phyloP scores from a whole-genome alignment of 257 asterid species.

The Fraxinus quadrangulata region DNA sequence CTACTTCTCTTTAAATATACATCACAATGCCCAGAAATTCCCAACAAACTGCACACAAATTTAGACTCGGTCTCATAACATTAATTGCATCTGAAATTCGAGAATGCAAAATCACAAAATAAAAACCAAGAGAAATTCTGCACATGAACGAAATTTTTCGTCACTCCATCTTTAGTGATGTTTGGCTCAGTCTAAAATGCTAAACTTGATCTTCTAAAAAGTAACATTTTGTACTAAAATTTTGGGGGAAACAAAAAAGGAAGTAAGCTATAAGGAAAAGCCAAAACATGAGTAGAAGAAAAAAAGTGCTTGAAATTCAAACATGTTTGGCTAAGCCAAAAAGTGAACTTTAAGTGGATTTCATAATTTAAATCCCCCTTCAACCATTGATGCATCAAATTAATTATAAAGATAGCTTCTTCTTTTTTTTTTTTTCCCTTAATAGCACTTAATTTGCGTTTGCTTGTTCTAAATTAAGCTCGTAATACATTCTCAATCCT shows the following conservation, averaged over 20 bases:
- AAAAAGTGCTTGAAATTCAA: background rate
- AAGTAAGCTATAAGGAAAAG: background rate
- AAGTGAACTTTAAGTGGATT: background rate
- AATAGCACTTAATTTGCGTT: background rate
- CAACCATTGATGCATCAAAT: background rate
- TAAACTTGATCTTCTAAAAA: background rate
- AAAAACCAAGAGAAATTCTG: background rate
- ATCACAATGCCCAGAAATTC: background rate
- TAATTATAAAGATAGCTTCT: background rate
- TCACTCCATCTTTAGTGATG: background rate
- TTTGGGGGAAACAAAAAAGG: background rate
- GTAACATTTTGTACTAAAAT: background rate
- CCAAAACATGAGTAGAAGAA: background rate
- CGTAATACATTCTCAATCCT: background rate
- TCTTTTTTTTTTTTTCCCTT: background rate
- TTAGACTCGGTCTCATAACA: background rate
- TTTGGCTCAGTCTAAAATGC: background rate
- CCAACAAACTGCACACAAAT: background rate
- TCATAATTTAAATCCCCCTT: too few relatives aligned
- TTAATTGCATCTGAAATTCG: background rate
- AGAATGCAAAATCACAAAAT: background rate
- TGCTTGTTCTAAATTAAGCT: background rate
- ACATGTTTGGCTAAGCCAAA: background rate
- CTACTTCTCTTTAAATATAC: background rate
- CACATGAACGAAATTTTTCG: background rate